Evolutionary conservation across 768 basidiomycete species (phyloP).

Genomic region (Mycena chlorophos): DNA sequence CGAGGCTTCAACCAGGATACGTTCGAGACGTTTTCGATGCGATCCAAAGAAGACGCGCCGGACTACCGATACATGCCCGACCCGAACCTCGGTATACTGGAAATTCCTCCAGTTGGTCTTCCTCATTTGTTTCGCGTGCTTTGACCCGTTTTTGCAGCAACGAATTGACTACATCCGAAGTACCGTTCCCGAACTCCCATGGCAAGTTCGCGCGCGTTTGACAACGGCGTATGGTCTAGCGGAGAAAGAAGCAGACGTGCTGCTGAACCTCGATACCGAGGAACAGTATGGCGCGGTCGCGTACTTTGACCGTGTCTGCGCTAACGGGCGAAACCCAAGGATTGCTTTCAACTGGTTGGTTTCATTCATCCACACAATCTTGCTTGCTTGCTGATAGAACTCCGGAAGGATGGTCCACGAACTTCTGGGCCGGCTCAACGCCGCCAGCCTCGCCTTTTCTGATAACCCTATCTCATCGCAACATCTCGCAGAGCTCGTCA

Average conservation of each 20-base stretch:
- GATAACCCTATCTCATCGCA: constrained; percentile 59
- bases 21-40: constrained; percentile 76
- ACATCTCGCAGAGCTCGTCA: constrained; percentile 77
- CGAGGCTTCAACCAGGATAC: constrained; percentile 84
- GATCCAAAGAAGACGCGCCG: constrained; percentile 90
- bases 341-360: constrained; percentile 82
- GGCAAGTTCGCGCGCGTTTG: constrained; percentile 59
- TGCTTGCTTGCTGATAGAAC: too few species aligned
- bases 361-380: constrained; percentile 12
- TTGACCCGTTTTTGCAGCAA: constrained; percentile 41
- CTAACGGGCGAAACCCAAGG: constrained; percentile 59
- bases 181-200: constrained; percentile 77
- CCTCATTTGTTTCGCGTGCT: constrained; percentile 8
- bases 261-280: constrained; percentile 71
- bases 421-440: constrained; percentile 74
- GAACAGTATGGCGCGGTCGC: constrained; percentile 54
- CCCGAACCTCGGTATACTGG: constrained; percentile 80
- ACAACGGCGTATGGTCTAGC: constrained; percentile 48
- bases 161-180: constrained; percentile 55
- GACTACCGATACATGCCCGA: constrained; percentile 99
- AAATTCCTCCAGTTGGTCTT: constrained; percentile 54
- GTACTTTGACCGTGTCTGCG: constrained; percentile 77
- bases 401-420: constrained; percentile 93
- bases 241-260: constrained; percentile 67
- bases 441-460: constrained; percentile 51